Conservation (phyloP, 1,139 yeast species). For the Ogataea hybrid region DNA sequence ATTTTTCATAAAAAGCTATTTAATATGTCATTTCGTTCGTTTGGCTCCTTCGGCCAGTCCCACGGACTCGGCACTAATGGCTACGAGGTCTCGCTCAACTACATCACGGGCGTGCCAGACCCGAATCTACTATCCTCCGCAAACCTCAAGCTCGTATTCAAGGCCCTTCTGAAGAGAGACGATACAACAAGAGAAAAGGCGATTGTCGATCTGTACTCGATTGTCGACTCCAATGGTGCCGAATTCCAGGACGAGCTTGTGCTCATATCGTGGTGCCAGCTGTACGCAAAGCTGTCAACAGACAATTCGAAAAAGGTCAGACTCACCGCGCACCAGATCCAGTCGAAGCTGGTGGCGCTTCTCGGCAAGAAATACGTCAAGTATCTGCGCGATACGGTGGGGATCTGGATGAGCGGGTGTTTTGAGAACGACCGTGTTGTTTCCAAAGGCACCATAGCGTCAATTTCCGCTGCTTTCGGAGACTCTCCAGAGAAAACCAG, state of each 20-base stretch:
- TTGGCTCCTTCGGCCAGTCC: slow-evolving; percentile 13
- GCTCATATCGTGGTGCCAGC: slow-evolving; percentile 70
- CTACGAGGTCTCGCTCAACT: slow-evolving; percentile 68
- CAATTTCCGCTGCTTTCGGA: slow-evolving; percentile 55
- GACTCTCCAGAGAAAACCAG: slow-evolving; percentile 52
- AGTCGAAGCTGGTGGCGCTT: slow-evolving; percentile 47
- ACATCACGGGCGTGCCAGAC: slow-evolving; percentile 78
- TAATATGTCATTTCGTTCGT: slow-evolving; percentile 19
- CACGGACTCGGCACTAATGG: slow-evolving; percentile 42
- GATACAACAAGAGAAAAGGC: slow-evolving; percentile 84
- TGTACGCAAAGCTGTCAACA: slow-evolving; percentile 74
- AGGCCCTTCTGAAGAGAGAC: slow-evolving; percentile 74
- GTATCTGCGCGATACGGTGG: slow-evolving; percentile 67
- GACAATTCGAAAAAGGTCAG: slow-evolving; percentile 71
- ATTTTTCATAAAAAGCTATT: background rate
- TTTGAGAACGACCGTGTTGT: slow-evolving; percentile 70
- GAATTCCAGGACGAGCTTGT: slow-evolving; percentile 47
- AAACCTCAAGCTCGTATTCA: slow-evolving; percentile 64
- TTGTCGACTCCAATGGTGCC: slow-evolving; percentile 26
- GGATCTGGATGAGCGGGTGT: slow-evolving; percentile 68
- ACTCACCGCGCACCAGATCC: slow-evolving; percentile 57
- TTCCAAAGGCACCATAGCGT: slow-evolving; percentile 45
- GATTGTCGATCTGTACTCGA: slow-evolving; percentile 48
- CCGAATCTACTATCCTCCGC: slow-evolving; percentile 55
- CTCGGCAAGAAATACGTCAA: slow-evolving; percentile 62